These are phyloP conservation scores for Lipomyces yamanashiensis DNA, from an alignment of 805 yeast genomes.

Conservation along the genomic window DNA sequence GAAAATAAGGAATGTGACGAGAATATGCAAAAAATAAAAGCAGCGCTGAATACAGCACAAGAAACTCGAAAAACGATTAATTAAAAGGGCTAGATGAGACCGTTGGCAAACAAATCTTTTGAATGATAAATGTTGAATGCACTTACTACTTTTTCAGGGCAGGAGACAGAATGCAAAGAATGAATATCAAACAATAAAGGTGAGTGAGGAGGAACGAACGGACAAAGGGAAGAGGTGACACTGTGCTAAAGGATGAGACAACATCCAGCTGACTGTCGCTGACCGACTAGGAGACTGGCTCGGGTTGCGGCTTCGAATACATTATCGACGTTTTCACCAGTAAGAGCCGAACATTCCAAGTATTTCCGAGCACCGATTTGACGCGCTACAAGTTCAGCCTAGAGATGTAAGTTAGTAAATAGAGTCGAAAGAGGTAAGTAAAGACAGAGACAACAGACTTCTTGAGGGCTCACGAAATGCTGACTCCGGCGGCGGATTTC, in stretches of 20 bases:
- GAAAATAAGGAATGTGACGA: background rate
- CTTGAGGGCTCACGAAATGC: constrained; percentile 47
- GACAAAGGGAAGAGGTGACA: background rate
- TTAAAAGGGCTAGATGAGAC: too few species aligned
- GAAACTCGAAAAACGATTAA: too few species aligned
- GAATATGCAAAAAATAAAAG: background rate
- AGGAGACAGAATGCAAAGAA: background rate
- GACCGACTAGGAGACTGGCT: constrained; percentile 66
- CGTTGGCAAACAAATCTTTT: too few species aligned
- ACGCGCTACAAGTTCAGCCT: constrained; percentile 73
- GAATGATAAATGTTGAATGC: too few species aligned
- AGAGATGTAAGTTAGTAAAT: constrained; percentile 36
- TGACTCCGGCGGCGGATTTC: constrained; percentile 55
- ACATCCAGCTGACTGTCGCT: constrained; percentile 52
- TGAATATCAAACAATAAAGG: background rate
- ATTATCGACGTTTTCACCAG: constrained; percentile 95
- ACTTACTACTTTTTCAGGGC: too few species aligned
- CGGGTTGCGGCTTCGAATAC: constrained; percentile 91
- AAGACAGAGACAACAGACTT: background rate
- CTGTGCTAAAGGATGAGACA: constrained; percentile 46
- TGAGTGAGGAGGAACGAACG: background rate
- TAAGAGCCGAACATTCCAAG: constrained; percentile 86
- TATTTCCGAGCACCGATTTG: constrained; percentile 82
- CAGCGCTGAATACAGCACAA: background rate
- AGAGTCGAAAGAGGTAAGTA: too few species aligned